Conservation (phyloP, 176 grass and related monocot genomes). For the Rhynchospora tenuis region DNA sequence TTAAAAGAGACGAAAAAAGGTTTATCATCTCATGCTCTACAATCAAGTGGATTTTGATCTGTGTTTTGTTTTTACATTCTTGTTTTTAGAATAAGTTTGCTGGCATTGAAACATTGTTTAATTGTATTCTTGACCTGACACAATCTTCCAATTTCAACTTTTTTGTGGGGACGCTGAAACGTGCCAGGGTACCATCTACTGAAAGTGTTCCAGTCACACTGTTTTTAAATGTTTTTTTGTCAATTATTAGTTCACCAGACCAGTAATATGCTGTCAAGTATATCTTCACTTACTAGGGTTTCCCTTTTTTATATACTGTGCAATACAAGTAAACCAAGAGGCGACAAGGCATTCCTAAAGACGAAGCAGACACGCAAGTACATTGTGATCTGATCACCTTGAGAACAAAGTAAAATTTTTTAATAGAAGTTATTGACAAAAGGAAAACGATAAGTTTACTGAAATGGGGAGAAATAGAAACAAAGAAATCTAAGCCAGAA, state of each 20-base stretch:
- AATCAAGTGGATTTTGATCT: not conserved
- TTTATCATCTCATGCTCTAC: not conserved
- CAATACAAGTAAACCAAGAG: not conserved
- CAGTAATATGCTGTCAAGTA: slow-evolving; percentile 4
- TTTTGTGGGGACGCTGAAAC: slow-evolving; percentile 5
- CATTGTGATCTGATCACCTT: not conserved
- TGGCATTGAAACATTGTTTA: not conserved
- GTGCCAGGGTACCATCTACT: not conserved
- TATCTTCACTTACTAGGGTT: not conserved
- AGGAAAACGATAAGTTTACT: not conserved
- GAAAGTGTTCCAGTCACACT: not conserved
- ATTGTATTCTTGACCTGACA: not conserved
- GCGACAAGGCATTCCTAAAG: not conserved
- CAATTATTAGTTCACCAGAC: not conserved
- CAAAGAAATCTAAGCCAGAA: not conserved
- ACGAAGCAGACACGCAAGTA: not conserved
- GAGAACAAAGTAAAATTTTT: not conserved
- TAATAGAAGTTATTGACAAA: too few relatives aligned
- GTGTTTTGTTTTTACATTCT: not conserved
- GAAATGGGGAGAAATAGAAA: not conserved
- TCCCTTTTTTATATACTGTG: not conserved
- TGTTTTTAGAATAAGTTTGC: not conserved
- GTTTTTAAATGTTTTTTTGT: not conserved
- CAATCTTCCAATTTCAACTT: slow-evolving; percentile 5
- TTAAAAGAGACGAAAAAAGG: not conserved